Evolutionary conservation across 2,329 filamentous ascomycete genomes (phyloP).

Genomic region (Drechmeria coniospora): DNA sequence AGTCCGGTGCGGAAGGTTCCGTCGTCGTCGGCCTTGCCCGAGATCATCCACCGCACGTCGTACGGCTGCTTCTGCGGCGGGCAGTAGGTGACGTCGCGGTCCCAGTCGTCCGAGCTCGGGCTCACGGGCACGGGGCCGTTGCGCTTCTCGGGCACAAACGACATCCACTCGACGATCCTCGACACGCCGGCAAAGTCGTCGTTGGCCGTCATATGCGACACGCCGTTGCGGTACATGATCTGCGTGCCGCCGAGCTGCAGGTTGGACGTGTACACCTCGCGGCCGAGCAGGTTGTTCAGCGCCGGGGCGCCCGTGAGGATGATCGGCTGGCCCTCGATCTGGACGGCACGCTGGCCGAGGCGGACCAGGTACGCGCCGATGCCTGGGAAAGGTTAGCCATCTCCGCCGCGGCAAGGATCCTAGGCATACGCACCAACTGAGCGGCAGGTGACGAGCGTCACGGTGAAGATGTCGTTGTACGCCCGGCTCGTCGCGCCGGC

Average conservation of each 20-base stretch:
- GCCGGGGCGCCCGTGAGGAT: slow-evolving; percentile 95
- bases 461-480: slow-evolving; percentile 98
- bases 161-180: slow-evolving; percentile 97
- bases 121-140: slow-evolving; percentile 85
- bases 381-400: no score
- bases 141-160: slow-evolving; percentile 92
- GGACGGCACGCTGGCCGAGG: slow-evolving; percentile 93
- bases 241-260: slow-evolving; percentile 98
- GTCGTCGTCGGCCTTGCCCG: slow-evolving; percentile 64
- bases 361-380: slow-evolving; percentile 98
- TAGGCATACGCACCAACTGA: slow-evolving; percentile 78
- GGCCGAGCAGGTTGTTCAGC: slow-evolving; percentile 94
- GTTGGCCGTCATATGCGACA: slow-evolving; percentile 94
- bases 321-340: slow-evolving; percentile 97
- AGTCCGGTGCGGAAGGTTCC: slow-evolving; percentile 65
- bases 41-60: slow-evolving; percentile 89
- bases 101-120: slow-evolving; percentile 73
- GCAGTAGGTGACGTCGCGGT: slow-evolving; percentile 79
- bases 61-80: slow-evolving; percentile 71
- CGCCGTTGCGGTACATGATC: slow-evolving; percentile 99
- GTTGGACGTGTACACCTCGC: slow-evolving; percentile 98
- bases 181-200: slow-evolving; percentile 97
- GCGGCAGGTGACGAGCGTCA: slow-evolving; percentile 92
- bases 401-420: no score
- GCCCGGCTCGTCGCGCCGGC: slow-evolving; percentile 92